Conservation (phyloP, 306 rosid species). For the Senna tora region DNA sequence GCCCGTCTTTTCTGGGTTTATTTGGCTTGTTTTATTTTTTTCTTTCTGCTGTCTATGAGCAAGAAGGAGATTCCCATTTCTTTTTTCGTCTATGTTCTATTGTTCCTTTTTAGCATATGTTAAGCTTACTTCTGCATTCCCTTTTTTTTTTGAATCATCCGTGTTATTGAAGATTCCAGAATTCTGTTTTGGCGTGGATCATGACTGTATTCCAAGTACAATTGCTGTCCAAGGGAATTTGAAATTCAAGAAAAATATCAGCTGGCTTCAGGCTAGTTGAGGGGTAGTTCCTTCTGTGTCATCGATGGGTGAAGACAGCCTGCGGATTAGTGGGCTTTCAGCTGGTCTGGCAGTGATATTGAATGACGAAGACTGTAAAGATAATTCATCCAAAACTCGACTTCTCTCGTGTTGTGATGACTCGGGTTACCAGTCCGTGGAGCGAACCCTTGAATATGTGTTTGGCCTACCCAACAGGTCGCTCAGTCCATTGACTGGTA, state of each 20-base stretch:
- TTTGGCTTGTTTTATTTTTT: slow-evolving; percentile 20
- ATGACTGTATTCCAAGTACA: slow-evolving; percentile 26
- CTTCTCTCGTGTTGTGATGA: slow-evolving; percentile 83
- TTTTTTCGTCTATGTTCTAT: not conserved
- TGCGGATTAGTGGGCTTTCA: slow-evolving; percentile 78
- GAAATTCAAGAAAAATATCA: slow-evolving; percentile 40
- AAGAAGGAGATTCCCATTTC: slow-evolving; percentile 3
- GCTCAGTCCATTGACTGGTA: slow-evolving; percentile 57
- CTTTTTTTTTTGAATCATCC: not conserved
- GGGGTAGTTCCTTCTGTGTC: slow-evolving; percentile 42
- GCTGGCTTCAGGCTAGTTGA: slow-evolving; percentile 45
- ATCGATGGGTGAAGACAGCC: slow-evolving; percentile 79
- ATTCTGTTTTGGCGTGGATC: slow-evolving; percentile 42
- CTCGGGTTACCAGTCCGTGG: slow-evolving; percentile 78
- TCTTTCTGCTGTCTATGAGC: not conserved
- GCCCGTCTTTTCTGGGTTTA: slow-evolving; percentile 9
- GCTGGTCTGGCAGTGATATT: slow-evolving; percentile 92
- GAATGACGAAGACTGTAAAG: slow-evolving; percentile 62
- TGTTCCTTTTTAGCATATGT: slow-evolving; percentile 24
- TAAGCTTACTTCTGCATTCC: slow-evolving; percentile 8
- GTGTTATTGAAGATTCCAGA: slow-evolving; percentile 42
- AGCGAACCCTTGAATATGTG: slow-evolving; percentile 82
- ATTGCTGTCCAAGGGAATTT: slow-evolving; percentile 37
- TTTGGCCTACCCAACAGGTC: slow-evolving; percentile 86
- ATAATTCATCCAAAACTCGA: slow-evolving; percentile 57